A percentile compares a stretch with the other conserved stretches of the same genome.
Evolutionary conservation across 179 eudicot species (phyloP).

Genomic region (Amaranthus tricolor): DNA sequence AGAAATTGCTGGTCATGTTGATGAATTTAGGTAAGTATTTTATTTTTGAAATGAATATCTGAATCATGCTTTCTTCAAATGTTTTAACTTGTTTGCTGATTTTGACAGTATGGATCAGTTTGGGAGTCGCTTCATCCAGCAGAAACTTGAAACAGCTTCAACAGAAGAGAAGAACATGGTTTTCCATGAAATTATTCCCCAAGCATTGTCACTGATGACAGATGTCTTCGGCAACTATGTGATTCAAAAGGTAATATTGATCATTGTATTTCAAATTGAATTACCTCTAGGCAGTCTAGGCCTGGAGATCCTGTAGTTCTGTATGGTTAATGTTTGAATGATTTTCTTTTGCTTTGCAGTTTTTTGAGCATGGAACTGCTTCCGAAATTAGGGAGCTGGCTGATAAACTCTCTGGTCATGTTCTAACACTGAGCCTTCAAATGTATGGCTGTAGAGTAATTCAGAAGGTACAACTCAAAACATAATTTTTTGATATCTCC

Average conservation of each 20-base stretch:
- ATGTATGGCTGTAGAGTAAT: slow-evolving; percentile 97
- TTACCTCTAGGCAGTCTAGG: not conserved
- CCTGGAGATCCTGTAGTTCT: not conserved
- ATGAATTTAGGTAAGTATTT: slow-evolving; percentile 65
- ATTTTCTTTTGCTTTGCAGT: slow-evolving; percentile 37
- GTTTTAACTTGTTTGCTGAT: slow-evolving; percentile 12
- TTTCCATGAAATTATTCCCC: slow-evolving; percentile 82
- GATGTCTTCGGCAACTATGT: slow-evolving; percentile 99
- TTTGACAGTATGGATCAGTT: slow-evolving; percentile 83
- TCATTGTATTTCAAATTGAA: not conserved
- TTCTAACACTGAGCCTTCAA: slow-evolving; percentile 83
- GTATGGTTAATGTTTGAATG: not conserved
- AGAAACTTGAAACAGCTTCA: slow-evolving; percentile 94
- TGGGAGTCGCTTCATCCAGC: slow-evolving; percentile 93
- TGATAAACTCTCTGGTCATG: slow-evolving; percentile 81
- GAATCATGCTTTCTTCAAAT: not conserved
- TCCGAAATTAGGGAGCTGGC: slow-evolving; percentile 81
- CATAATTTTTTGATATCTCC: not conserved
- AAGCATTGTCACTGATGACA: slow-evolving; percentile 84
- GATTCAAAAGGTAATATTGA: slow-evolving; percentile 66
- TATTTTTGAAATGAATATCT: not conserved
- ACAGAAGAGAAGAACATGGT: slow-evolving; percentile 86
- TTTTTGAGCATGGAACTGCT: slow-evolving; percentile 82
- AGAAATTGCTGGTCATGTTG: slow-evolving; percentile 82
- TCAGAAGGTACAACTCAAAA: slow-evolving; percentile 61